Base-by-base conservation (phyloP, 371 early-diverging fungal genomes). In the Batrachochytrium dendrobatidis region DNA sequence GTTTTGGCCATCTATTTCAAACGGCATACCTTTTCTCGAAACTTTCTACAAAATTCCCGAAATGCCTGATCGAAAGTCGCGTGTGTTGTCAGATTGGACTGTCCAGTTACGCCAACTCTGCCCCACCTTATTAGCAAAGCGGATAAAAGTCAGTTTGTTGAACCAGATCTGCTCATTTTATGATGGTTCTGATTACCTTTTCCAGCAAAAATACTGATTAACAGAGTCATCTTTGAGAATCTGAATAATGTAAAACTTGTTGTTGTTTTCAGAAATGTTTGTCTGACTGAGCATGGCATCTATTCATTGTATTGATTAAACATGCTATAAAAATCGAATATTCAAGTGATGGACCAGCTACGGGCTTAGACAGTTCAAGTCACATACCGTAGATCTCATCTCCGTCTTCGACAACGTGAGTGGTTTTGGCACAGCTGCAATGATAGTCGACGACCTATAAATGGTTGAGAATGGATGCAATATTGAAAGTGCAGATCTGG, bases 171-270 rank as follows among this genome's bases (percentile, higher is more conserved):
- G 31, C 1, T 34, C 15, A 20, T n/a, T n/a, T n/a, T n/a, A 54
- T 33, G 5, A 30, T 20, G 34, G 10, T 24, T 24, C 4, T 5
- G 25, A 58, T 22, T 6, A 22, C 6, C 3, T 39, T 39, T 17
- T 17, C 43, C 17, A 17, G 17, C n/a, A 39, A n/a, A n/a, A 39
- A 17, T n/a, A n/a, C 43, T 12, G 15, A 26, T 15, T 8, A 18
- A 24, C 28, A 33, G 55, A 22, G 53, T 71, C 64, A 24, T 68
- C 61, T 44, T 71, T 55, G 15, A 83, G 62, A 18, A 84, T 66
- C 60, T 84, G 85, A 58, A 84, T 71, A 54, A 80, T 49, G 62
- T 80, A 85, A 53, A 82, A 85, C 64, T 85, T 85, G 75, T 85
- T 84, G 72, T 79, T 83, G 70, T 84, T 84, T 26, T 33, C 54